These are phyloP conservation scores for Fusarium sacchari DNA, from an alignment of 2,329 filamentous ascomycete species.

Conservation along the genomic window DNA sequence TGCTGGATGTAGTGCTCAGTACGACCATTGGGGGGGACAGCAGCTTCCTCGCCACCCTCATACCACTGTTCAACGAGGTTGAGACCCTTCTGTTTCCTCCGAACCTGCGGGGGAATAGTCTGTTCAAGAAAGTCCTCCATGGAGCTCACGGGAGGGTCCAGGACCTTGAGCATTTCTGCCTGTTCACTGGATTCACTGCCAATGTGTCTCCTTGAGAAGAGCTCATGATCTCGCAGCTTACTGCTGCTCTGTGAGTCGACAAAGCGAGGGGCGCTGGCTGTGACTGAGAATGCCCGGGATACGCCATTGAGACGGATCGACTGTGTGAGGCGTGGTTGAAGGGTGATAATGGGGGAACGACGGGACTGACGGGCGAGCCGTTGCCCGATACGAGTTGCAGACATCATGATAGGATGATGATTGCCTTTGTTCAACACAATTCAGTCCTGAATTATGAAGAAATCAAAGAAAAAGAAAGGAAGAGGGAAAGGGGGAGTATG, in stretches of 20 bases:
- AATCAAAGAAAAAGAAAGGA: not conserved
- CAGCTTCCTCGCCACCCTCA: slow-evolving; percentile 33
- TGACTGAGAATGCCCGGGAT: slow-evolving; percentile 31
- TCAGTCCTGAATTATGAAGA: slow-evolving; percentile 11
- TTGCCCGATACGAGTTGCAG: slow-evolving; percentile 42
- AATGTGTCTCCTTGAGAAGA: slow-evolving; percentile 85
- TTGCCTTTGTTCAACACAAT: slow-evolving; percentile 8
- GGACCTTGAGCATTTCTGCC: slow-evolving; percentile 79
- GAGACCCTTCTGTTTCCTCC: slow-evolving; percentile 41
- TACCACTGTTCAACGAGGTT: slow-evolving; percentile 46
- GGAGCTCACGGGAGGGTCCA: slow-evolving; percentile 77
- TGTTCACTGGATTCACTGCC: slow-evolving; percentile 76
- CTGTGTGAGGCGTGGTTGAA: slow-evolving; percentile 35
- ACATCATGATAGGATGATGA: slow-evolving; percentile 37
- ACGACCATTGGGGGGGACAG: slow-evolving; percentile 38
- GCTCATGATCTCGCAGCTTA: slow-evolving; percentile 40
- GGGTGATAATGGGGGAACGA: slow-evolving; percentile 23
- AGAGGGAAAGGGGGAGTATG: not conserved
- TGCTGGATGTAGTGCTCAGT: slow-evolving; percentile 45
- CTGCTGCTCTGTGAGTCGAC: slow-evolving; percentile 32
- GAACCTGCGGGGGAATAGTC: slow-evolving; percentile 81
- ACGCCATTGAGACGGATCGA: slow-evolving; percentile 23
- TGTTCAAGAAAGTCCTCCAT: slow-evolving; percentile 87
- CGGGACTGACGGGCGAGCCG: slow-evolving; percentile 41
- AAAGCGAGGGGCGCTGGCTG: slow-evolving; percentile 30